Conservation (phyloP, 2,329 filamentous ascomycete species). For the Colletotrichum neosansevieriae region DNA sequence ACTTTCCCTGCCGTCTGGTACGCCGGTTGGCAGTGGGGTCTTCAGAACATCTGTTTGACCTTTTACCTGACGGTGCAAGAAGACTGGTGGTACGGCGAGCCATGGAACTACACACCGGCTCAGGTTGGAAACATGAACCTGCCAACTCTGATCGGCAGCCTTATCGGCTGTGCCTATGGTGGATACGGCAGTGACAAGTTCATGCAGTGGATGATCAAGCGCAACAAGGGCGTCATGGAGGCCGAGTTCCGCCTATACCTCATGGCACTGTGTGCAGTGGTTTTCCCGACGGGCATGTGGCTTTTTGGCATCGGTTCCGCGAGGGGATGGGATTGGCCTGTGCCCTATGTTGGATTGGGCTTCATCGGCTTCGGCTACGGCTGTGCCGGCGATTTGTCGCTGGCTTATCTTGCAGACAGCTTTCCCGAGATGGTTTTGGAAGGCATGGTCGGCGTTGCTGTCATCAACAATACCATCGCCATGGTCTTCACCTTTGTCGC, state of each 20-base stretch:
- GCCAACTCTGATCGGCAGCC: constrained; percentile 65
- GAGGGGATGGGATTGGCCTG: constrained; percentile 64
- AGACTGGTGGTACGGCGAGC: constrained; percentile 64
- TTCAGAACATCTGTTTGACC: constrained; percentile 70
- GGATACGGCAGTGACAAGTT: constrained; percentile 69
- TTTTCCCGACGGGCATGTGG: constrained; percentile 64
- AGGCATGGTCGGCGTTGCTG: constrained; percentile 68
- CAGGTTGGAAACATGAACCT: constrained; percentile 70
- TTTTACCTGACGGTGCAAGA: constrained; percentile 71
- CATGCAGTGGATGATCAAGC: constrained; percentile 65
- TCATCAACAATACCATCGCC: constrained; percentile 68
- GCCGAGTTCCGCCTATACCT: constrained; percentile 67
- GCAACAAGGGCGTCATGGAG: constrained; percentile 65
- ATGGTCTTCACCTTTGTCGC: constrained; percentile 66
- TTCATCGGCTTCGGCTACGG: constrained; percentile 72
- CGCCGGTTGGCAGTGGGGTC: constrained; percentile 69
- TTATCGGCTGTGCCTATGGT: constrained; percentile 68
- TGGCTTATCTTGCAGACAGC: constrained; percentile 67
- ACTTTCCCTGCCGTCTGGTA: constrained; percentile 69
- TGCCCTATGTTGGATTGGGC: constrained; percentile 66
- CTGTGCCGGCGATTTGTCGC: constrained; percentile 66
- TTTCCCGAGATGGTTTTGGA: constrained; percentile 69
- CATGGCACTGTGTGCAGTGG: constrained; percentile 60
- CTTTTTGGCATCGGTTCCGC: constrained; percentile 65
- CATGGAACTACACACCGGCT: constrained; percentile 67